phyloP scores from a whole-genome alignment of 257 asterid species.

The Scutellaria galericulata region DNA sequence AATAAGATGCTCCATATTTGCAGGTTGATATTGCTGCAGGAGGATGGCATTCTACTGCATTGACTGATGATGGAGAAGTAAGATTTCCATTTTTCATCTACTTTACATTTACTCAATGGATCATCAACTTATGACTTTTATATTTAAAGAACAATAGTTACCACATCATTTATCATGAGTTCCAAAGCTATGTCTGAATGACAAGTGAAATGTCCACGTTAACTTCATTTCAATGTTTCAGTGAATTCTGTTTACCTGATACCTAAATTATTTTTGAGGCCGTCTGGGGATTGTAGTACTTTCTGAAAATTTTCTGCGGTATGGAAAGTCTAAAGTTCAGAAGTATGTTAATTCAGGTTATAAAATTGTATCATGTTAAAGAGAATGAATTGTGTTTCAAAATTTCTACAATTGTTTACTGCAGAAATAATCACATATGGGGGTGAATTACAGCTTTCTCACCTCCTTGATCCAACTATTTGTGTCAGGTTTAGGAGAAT shows the following conservation, averaged over 20 bases:
- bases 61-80: conserved; percentile 97
- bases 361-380: background rate
- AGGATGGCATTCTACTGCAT: conserved; percentile 99
- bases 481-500: conserved; percentile 2
- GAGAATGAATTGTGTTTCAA: background rate
- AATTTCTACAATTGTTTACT: background rate
- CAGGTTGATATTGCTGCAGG: conserved; percentile 99
- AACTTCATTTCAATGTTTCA: background rate
- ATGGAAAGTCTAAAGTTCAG: background rate
- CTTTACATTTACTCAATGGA: background rate
- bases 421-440: background rate
- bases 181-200: conserved; percentile 9
- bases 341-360: background rate
- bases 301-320: background rate
- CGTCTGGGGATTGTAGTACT: background rate
- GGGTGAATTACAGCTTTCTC: background rate
- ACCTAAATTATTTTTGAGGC: conserved; percentile 13
- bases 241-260: conserved; percentile 16
- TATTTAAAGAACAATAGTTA: background rate
- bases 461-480: conserved; percentile 7
- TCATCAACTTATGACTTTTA: background rate
- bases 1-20: conserved; percentile 34
- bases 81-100: conserved; percentile 17
- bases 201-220: conserved; percentile 15
- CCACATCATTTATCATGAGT: background rate